Base-by-base conservation (phyloP, 2,329 filamentous ascomycete species). In the Alternaria arbusti region DNA sequence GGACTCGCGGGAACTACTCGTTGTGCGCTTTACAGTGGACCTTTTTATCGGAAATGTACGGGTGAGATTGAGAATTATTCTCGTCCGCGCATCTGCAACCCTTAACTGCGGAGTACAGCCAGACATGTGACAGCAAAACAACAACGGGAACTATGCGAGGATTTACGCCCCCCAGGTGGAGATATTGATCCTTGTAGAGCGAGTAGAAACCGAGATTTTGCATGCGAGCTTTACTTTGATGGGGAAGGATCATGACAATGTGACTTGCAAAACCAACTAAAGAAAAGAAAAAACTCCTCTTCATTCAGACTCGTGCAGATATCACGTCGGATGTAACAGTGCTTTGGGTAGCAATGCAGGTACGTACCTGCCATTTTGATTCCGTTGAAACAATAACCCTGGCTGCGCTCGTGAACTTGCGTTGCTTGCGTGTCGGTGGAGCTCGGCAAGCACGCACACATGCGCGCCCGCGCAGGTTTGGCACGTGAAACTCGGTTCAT, bases 321-420 rank as follows among this genome's bases (percentile, higher is more conserved):
- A 23, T 52, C 49, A 36, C 23, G 17, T 52, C 49, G 20, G 9
- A 52, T 52, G 49, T 52, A 25, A 28, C 49, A 52, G 30, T 30
- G 28, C 17, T 40, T 61, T 61, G 59, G 59, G 59, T 61, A 61
- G 59, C 59, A 61, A 30, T 54, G 59, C 59, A 61, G 59, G 47
- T 61, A 61, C 59, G 40, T 54, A 61, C 40, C 54, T 58, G 13
- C 36, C 32, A 40, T 40, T 40, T 40, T 40, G 36, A 40, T 40
- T 40, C 36, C 15, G n/a, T 40, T 40, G 36, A 40, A 40, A 40
- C 36, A 17, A 40, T 10, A 40, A 40, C 36, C 36, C 36, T 17
- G 15, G 36, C n/a, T 40, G 36, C 36, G 36, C 36, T 50, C 32
- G 50, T n/a, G 28, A 58, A 50, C 23, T 58, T 51, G 28, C 58